Conservation (phyloP, 768 basidiomycete genomes). For the Nidularia sp. region DNA sequence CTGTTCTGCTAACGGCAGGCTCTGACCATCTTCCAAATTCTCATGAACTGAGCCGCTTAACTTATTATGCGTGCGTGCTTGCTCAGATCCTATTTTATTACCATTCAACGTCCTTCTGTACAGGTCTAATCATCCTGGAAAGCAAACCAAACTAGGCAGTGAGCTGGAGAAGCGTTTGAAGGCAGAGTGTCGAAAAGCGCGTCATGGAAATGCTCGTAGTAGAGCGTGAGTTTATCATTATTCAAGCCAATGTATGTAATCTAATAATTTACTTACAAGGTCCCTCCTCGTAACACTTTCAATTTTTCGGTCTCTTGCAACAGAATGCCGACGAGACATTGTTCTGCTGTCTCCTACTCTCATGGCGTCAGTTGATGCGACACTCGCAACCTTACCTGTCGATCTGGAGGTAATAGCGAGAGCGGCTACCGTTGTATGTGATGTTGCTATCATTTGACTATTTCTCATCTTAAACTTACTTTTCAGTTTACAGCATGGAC, state of each 20-base stretch:
- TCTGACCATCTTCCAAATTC: slow-evolving; percentile 79
- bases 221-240: slow-evolving; percentile 66
- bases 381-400: slow-evolving; percentile 46
- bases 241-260: too few relatives aligned
- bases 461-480: neutral
- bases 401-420: slow-evolving; percentile 78
- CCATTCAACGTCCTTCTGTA: slow-evolving; percentile 1
- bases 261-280: slow-evolving; percentile 28
- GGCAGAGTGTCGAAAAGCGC: slow-evolving; percentile 62
- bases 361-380: slow-evolving; percentile 57
- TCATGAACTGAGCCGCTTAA: slow-evolving; percentile 80
- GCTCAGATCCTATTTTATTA: neutral
- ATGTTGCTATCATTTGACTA: neutral
- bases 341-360: slow-evolving; percentile 69
- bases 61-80: slow-evolving; percentile 67
- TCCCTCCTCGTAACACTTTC: slow-evolving; percentile 79
- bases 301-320: slow-evolving; percentile 76
- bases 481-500: slow-evolving; percentile 87
- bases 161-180: slow-evolving; percentile 76
- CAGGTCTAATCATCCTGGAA: slow-evolving; percentile 74
- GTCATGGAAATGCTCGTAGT: slow-evolving; percentile 69
- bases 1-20: slow-evolving; percentile 67
- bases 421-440: slow-evolving; percentile 73
- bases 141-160: slow-evolving; percentile 69
- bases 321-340: slow-evolving; percentile 85